Base-by-base conservation (phyloP, 163 green algal genomes). In the Coccomyxa subellipsoidea region DNA sequence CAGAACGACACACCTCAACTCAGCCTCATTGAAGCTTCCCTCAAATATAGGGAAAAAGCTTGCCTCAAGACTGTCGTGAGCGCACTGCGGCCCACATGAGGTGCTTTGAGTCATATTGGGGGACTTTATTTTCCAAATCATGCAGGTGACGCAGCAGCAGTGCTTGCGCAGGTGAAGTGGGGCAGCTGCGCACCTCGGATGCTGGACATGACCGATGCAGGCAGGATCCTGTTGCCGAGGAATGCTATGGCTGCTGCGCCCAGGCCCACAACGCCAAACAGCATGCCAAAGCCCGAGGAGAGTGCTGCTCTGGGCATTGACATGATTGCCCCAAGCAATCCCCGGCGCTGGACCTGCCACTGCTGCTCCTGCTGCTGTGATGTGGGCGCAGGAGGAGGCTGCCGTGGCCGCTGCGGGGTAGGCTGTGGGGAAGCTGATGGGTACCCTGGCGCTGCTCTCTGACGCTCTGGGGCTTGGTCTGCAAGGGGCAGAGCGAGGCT, bases 221-320 rank as follows among this genome's bases (percentile, higher is more conserved):
- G 77, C 31, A 81, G 77, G 3, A 69, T n/a, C 40, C 53, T 47
- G 31, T 40, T 38, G 12, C 40, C 77, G 5, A 81, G n/a, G 31
- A 53, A 72, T 54, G 38, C 77, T 18, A 47, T 31, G 0, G 59
- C 23, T 25, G 77, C 69, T 25, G 59, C 77, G 32, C 77, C 53
- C 18, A 81, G 40, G 15, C 37, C 38, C 31, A 81, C n/a, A 25
- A 47, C 77, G 31, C 77, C 77, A 69, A 81, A 69, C 40, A 69
- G 40, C 77, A 81, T 47, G 38, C 29, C n/a, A 15, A 73, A 38
- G 4, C 40, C 35, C 5, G 15, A 25, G 47, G 38, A 36, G 10
- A 81, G 29, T 5, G 39, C 77, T 25, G 31, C 31, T 25, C n/a
- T 69, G 32, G 77, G 77, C 47, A 81, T n/a, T 34, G 15, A n/a